Conservation (phyloP, 192 early-diverging fungal species). For the Backusella tarrabulga region DNA sequence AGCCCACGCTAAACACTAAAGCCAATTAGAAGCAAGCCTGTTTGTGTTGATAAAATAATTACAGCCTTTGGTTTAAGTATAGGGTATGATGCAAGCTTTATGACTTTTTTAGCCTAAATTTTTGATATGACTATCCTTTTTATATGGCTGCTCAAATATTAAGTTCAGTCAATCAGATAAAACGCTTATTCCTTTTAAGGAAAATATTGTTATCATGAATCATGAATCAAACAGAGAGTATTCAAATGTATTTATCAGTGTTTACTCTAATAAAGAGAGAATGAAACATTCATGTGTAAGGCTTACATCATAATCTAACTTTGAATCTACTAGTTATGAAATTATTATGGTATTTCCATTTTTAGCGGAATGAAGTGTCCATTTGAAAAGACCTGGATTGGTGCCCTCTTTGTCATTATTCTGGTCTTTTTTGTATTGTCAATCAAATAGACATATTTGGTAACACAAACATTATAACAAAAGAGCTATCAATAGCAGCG, state of each 20-base stretch:
- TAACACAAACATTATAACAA: not conserved
- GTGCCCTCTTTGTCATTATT: not conserved
- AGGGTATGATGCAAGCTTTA: not conserved
- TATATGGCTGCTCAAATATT: not conserved
- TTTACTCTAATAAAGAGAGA: not conserved
- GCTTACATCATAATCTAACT: not conserved
- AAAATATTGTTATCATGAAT: not conserved
- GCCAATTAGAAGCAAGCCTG: not conserved
- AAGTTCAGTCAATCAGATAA: not conserved
- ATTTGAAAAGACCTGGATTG: not conserved
- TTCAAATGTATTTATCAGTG: too few species aligned
- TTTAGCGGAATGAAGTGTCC: not conserved
- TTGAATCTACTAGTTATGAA: not conserved
- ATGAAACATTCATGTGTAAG: not conserved
- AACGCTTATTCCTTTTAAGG: not conserved
- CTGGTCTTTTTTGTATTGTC: not conserved
- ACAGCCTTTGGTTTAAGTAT: not conserved
- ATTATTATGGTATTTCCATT: not conserved
- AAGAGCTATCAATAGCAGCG: not conserved
- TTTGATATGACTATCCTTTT: not conserved
- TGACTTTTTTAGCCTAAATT: not conserved
- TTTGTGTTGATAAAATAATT: not conserved
- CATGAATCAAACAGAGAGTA: not conserved
- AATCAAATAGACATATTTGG: not conserved
- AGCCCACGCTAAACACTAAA: not conserved